These are phyloP conservation scores for Fusarium sp. DNA, from an alignment of 2,329 filamentous ascomycete genomes.

Conservation along the genomic window DNA sequence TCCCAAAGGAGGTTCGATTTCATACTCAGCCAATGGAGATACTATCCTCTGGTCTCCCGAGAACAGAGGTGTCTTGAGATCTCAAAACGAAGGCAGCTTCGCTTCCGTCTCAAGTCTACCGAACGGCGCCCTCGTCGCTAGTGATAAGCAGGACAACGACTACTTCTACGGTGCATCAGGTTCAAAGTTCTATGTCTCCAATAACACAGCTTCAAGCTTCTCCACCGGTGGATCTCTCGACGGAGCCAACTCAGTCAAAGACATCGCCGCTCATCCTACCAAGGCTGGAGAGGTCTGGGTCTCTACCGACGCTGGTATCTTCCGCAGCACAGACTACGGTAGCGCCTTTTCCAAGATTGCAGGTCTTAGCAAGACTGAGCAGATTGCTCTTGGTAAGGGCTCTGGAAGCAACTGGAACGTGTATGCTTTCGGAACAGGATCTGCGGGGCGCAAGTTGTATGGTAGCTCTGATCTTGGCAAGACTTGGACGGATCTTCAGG, in stretches of 20 bases:
- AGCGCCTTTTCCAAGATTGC: slow-evolving; percentile 55
- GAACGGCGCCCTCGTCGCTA: slow-evolving; percentile 58
- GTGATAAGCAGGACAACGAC: slow-evolving; percentile 63
- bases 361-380: slow-evolving; percentile 51
- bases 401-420: slow-evolving; percentile 54
- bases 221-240: slow-evolving; percentile 49
- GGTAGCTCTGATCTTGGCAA: slow-evolving; percentile 55
- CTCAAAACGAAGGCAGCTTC: slow-evolving; percentile 55
- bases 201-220: slow-evolving; percentile 59
- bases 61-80: slow-evolving; percentile 53
- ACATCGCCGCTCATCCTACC: slow-evolving; percentile 65
- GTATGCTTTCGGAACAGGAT: slow-evolving; percentile 58
- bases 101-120: slow-evolving; percentile 56
- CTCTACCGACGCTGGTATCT: slow-evolving; percentile 64
- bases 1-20: slow-evolving; percentile 57
- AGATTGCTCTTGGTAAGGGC: slow-evolving; percentile 56
- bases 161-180: slow-evolving; percentile 63
- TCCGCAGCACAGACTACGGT: slow-evolving; percentile 63
- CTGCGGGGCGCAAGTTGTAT: slow-evolving; percentile 56
- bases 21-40: slow-evolving; percentile 61
- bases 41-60: slow-evolving; percentile 59
- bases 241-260: slow-evolving; percentile 59
- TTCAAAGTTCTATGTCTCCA: slow-evolving; percentile 61
- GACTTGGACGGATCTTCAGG: slow-evolving; percentile 59
- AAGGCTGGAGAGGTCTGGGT: slow-evolving; percentile 69